Evolutionary conservation across 352 stramenopile species (phyloP), one percentile per base, ranked within the genome.

Genomic region (Discostella stelligera): DNA sequence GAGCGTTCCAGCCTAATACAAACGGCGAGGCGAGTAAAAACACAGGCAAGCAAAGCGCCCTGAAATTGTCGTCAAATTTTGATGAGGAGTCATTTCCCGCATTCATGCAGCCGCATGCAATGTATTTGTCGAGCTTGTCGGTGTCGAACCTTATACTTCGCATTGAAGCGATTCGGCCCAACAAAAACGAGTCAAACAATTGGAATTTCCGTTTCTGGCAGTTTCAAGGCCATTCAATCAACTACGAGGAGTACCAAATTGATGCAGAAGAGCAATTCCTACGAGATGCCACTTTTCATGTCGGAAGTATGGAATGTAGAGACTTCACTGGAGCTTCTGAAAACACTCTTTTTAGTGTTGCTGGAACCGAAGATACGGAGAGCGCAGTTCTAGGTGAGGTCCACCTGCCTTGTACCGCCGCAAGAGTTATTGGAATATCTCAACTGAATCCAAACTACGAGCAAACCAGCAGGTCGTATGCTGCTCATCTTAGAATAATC

Each of bases 31-130:
- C n/a, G 32, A 39, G 66, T 32, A n/a, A 58, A 39, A 63, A 64
- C 4, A 6, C 37, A 23, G 16, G 32, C 21, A 16, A 61, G 25
- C 41, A 4, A 8, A 46, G 48, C 13, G 16, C 13, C 37, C 25
- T 21, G 11, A 55, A 50, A 58, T n/a, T n/a, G 8, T 74, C 66
- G 9, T 50, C 73, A n/a, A 66, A 32, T 48, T 54, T 49, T 44
- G 62, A 70, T 32, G 41, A 70, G 13, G 56, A 78, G 25, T 65
- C 78, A 11, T 92, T 89, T 56, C 71, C 85, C 7, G 50, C 52
- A 18, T 89, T 82, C 44, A 90, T 91, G 84, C 77, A 92, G 69
- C 87, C 87, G 68, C 84, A 92, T 78, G 74, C 79, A 52, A 85
- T 89, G 41, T 79, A 86, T 64, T 52, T 90, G 39, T 56, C 83